A percentile compares a stretch with the other conserved stretches of the same genome.
phyloP scores from a whole-genome alignment of 495 filamentous ascomycete genomes.

The Letharia lupina region DNA sequence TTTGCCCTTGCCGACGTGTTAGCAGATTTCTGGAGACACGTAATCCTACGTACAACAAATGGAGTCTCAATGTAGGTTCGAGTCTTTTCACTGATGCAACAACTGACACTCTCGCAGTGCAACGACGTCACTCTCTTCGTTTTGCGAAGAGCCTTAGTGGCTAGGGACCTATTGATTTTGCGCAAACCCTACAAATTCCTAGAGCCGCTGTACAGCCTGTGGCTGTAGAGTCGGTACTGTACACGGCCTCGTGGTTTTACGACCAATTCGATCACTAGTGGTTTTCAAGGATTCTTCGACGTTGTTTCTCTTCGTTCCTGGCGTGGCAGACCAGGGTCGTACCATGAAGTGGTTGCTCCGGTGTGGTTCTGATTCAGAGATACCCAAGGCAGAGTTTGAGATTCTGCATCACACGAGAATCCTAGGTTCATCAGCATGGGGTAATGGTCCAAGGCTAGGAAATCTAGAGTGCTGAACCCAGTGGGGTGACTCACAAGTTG shows the following conservation, averaged over 20 bases:
- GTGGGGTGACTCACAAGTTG: not conserved
- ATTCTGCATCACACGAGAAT: not conserved
- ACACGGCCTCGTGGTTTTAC: not conserved
- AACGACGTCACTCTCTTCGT: not conserved
- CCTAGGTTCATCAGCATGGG: not conserved
- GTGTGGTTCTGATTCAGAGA: not conserved
- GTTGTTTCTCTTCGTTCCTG: not conserved
- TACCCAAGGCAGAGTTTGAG: not conserved
- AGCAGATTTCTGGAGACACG: not conserved
- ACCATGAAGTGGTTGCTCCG: not conserved
- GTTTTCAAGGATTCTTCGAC: not conserved
- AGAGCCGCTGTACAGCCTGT: not conserved
- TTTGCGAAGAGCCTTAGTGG: not conserved
- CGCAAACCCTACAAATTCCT: not conserved
- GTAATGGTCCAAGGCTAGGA: not conserved
- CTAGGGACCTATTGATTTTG: not conserved
- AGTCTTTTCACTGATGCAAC: not conserved
- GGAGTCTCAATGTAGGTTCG: not conserved
- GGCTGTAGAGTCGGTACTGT: not conserved
- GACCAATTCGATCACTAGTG: not conserved
- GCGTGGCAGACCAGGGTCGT: not conserved
- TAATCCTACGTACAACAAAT: not conserved
- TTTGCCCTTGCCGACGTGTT: not conserved
- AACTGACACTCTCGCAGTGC: not conserved
- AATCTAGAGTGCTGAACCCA: not conserved